Evolutionary conservation across 2,329 filamentous ascomycete species (phyloP).

Genomic region (Diaporthe vaccinii): DNA sequence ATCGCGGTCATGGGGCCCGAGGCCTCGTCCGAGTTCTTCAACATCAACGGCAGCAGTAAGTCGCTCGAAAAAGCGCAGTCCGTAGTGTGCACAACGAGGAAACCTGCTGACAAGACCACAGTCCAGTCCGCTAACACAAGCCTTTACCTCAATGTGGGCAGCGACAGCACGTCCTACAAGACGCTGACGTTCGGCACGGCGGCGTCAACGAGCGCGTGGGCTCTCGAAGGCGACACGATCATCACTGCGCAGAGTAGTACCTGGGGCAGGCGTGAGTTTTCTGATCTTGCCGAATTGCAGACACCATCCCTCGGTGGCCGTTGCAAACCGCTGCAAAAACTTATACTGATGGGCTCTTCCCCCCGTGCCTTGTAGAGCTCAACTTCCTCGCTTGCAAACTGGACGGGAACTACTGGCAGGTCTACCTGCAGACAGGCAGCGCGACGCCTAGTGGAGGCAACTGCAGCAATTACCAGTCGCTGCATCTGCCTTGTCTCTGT

Average conservation of each 20-base stretch:
- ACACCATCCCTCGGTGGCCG: too few species aligned
- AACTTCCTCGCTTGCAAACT: conserved; percentile 65
- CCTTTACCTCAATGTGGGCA: conserved; percentile 62
- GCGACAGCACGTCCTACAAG: conserved; percentile 63
- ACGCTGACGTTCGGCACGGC: conserved; percentile 60
- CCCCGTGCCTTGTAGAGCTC: conserved; percentile 52
- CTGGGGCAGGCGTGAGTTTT: conserved; percentile 56
- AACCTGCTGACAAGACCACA: background rate
- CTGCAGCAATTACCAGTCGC: conserved; percentile 68
- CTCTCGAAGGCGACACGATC: conserved; percentile 59
- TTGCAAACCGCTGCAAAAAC: too few species aligned
- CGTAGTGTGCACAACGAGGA: background rate
- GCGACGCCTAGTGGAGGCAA: conserved; percentile 61
- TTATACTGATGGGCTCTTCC: conserved; percentile 30
- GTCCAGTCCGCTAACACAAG: conserved; percentile 54
- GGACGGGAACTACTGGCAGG: conserved; percentile 59
- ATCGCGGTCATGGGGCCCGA: conserved; percentile 66
- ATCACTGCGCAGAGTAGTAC: conserved; percentile 59
- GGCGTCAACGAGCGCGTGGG: conserved; percentile 62
- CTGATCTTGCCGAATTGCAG: too few species aligned
- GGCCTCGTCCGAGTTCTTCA: conserved; percentile 61
- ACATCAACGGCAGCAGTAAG: conserved; percentile 55
- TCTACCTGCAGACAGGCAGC: conserved; percentile 66
- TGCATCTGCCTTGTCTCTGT: conserved; percentile 67
- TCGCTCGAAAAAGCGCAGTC: fast-evolving